Conservation (phyloP, 805 yeast species). For the Lipomyces yamadae region DNA sequence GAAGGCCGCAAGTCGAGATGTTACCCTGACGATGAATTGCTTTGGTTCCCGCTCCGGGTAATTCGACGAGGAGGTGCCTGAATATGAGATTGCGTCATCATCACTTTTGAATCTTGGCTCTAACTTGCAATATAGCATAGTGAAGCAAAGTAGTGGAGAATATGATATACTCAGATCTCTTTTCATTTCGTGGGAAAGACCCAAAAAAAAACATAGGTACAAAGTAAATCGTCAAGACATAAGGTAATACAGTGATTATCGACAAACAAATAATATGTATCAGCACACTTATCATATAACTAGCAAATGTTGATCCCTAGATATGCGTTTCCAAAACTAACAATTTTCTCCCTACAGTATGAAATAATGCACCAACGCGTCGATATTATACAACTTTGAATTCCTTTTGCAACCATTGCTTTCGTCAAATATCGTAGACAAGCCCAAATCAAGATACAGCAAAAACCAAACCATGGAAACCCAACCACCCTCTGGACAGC, state of each 20-base stretch:
- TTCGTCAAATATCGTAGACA: neutral
- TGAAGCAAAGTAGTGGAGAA: neutral
- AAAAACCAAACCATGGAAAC: neutral
- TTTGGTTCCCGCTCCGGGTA: too few species aligned
- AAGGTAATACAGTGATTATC: too few species aligned
- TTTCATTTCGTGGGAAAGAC: too few species aligned
- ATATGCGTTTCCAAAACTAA: neutral
- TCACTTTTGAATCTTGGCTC: too few species aligned
- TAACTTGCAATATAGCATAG: neutral
- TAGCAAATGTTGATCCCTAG: neutral
- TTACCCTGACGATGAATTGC: neutral
- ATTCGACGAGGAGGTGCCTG: too few species aligned
- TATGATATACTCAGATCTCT: neutral
- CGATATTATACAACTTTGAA: neutral
- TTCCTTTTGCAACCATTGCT: neutral
- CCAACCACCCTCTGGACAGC: neutral
- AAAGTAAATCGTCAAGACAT: too few species aligned
- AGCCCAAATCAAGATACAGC: slow-evolving; percentile 1
- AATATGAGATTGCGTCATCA: too few species aligned
- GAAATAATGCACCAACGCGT: neutral
- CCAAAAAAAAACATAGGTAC: too few species aligned
- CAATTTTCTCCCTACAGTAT: neutral
- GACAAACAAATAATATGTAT: neutral
- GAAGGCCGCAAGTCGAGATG: too few species aligned
- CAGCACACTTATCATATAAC: neutral